phyloP scores from a whole-genome alignment of 2,329 filamentous ascomycete genomes.

The Diaporthe vexans region DNA sequence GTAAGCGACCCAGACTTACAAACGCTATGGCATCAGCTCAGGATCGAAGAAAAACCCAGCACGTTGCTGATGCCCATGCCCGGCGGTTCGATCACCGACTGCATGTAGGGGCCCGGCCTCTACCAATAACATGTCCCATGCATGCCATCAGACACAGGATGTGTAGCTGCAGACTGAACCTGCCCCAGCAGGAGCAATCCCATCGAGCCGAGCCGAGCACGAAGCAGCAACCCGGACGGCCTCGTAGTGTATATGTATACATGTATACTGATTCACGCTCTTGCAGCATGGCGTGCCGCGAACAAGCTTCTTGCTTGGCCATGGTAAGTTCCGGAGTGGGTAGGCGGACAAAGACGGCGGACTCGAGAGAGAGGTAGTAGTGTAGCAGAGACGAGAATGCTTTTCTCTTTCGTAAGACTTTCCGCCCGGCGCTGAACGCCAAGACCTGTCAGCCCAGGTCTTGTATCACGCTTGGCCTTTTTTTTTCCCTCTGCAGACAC shows the following conservation, averaged over 20 bases:
- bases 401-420: no score
- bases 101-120: no score
- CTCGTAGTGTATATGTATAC: not conserved
- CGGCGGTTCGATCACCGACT: constrained; percentile 12
- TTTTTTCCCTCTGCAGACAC: not conserved
- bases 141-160: not conserved
- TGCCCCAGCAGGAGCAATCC: no score
- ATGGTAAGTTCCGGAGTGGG: not conserved
- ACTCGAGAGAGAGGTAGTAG: not conserved
- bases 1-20: not conserved
- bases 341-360: not conserved
- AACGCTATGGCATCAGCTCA: not conserved
- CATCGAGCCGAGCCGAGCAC: not conserved
- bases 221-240: not conserved
- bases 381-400: not conserved
- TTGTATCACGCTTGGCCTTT: constrained; percentile 17
- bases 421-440: constrained; percentile 15
- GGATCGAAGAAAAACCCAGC: not conserved
- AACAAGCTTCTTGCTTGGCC: not conserved
- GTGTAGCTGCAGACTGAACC: not conserved
- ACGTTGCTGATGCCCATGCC: not conserved
- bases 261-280: not conserved
- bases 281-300: not conserved
- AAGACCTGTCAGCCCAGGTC: constrained; percentile 28
- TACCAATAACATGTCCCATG: not conserved